These are phyloP conservation scores for Albizia julibrissin DNA, from an alignment of 306 rosid genomes.

Conservation along the genomic window DNA sequence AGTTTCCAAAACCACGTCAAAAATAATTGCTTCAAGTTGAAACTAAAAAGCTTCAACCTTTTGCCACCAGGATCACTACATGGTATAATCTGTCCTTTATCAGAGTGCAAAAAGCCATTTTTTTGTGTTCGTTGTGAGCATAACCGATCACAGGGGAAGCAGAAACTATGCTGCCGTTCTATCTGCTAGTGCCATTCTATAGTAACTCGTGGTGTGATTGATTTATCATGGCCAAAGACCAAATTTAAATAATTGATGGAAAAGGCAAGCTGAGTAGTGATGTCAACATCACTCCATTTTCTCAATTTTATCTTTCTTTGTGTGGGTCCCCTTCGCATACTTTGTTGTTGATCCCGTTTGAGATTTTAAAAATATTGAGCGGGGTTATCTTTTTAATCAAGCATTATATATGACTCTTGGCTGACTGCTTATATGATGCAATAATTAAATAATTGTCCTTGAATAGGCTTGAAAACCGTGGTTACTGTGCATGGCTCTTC, in stretches of 20 bases:
- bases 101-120: not conserved
- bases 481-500: not conserved
- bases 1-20: not conserved
- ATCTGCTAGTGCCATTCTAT: not conserved
- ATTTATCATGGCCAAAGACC: not conserved
- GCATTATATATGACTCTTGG: conserved; percentile 3
- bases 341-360: conserved; percentile 26
- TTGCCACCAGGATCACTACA: not conserved
- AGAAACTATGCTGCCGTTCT: not conserved
- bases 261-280: conserved; percentile 35
- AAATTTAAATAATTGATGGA: conserved; percentile 39
- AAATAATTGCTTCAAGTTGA: not conserved
- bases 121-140: conserved; percentile 9
- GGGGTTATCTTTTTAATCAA: conserved; percentile 28
- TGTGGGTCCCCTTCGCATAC: conserved; percentile 42
- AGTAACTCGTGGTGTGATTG: conserved; percentile 38
- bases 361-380: conserved; percentile 35
- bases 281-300: conserved; percentile 35
- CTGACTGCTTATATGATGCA: conserved; percentile 3
- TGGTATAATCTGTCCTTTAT: not conserved
- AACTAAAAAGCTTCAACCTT: not conserved
- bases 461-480: not conserved
- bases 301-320: conserved; percentile 31
- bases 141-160: not conserved
- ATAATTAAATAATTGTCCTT: not conserved